Conservation (phyloP, 495 filamentous ascomycete species). For the Pseudoneurospora amorphoporcata region DNA sequence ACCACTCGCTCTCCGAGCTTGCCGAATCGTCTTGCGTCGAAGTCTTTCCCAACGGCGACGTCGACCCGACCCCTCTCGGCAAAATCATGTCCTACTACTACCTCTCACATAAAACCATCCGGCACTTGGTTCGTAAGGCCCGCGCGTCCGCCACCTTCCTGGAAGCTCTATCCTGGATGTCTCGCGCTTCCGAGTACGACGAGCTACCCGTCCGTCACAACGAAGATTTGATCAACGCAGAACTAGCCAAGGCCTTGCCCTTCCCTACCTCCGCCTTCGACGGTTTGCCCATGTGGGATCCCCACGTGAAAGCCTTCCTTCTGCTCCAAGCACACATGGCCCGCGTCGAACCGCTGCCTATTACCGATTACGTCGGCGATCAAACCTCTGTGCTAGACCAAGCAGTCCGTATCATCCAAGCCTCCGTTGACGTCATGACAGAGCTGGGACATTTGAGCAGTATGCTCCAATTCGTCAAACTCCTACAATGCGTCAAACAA, state of each 20-base stretch:
- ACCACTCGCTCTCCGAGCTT: slow-evolving; percentile 71
- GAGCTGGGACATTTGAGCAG: slow-evolving; percentile 73
- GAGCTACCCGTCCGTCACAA: slow-evolving; percentile 98
- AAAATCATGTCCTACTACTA: slow-evolving; percentile 99
- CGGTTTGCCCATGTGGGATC: slow-evolving; percentile 88
- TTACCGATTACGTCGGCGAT: slow-evolving; percentile 95
- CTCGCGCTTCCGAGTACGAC: slow-evolving; percentile 86
- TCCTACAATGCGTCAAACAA: slow-evolving; percentile 85
- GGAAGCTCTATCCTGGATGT: slow-evolving; percentile 91
- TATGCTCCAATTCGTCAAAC: slow-evolving; percentile 64
- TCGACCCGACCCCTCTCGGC: slow-evolving; percentile 79
- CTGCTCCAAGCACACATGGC: slow-evolving; percentile 92
- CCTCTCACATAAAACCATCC: slow-evolving; percentile 89
- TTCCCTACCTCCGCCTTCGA: slow-evolving; percentile 43
- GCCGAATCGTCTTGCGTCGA: slow-evolving; percentile 72
- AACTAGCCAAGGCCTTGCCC: slow-evolving; percentile 67
- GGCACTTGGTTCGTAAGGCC: slow-evolving; percentile 64
- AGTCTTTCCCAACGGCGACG: slow-evolving; percentile 74
- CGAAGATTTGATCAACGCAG: slow-evolving; percentile 94
- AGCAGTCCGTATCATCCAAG: slow-evolving; percentile 87
- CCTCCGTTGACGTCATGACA: slow-evolving; percentile 87
- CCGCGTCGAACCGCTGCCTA: slow-evolving; percentile 71
- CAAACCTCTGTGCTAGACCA: slow-evolving; percentile 79
- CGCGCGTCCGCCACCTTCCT: slow-evolving; percentile 69
- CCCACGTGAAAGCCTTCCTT: slow-evolving; percentile 93